Conservation (phyloP, 2,329 filamentous ascomycete species). For the Talaromyces sp. region DNA sequence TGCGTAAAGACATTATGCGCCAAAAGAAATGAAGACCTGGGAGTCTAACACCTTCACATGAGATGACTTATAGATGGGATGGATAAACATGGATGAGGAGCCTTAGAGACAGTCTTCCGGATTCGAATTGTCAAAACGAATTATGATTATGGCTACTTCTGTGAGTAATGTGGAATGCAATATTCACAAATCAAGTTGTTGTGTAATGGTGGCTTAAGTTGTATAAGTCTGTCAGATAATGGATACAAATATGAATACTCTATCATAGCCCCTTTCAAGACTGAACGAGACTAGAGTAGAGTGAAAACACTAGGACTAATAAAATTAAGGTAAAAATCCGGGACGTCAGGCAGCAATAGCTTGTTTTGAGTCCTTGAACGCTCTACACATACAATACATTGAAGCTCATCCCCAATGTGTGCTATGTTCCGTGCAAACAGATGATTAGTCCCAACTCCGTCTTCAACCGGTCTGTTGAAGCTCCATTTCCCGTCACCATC, state of each 20-base stretch:
- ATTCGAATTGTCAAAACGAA: neutral
- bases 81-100: neutral
- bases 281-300: neutral
- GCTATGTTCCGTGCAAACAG: neutral
- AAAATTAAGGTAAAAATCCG: neutral
- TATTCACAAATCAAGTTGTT: neutral
- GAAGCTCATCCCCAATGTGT: neutral
- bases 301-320: neutral
- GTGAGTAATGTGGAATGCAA: neutral
- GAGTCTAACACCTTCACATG: neutral
- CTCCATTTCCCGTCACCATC: neutral
- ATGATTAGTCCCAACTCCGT: neutral
- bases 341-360: neutral
- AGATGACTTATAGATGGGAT: neutral
- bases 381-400: neutral
- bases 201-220: neutral
- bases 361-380: neutral
- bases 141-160: neutral
- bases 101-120: neutral
- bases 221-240: neutral
- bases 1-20: neutral
- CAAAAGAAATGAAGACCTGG: neutral
- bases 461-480: neutral
- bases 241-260: neutral
- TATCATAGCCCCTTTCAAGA: neutral